Evolutionary conservation across 768 basidiomycete genomes (phyloP).

Genomic region (Crepidotus variabilis): DNA sequence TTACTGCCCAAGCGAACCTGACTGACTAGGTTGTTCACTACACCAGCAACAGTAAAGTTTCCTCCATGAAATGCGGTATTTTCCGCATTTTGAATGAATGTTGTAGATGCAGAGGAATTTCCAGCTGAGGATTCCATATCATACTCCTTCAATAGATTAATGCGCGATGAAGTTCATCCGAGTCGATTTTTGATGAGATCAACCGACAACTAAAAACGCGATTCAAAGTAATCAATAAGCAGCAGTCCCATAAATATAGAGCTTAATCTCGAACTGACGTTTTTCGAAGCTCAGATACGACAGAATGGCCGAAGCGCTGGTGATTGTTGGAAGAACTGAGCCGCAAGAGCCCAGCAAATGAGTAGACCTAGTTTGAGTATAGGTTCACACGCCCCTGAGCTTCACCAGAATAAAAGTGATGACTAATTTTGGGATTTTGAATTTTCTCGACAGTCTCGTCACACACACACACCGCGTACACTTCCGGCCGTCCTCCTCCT

Average conservation of each 20-base stretch:
- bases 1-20: background rate
- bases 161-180: background rate
- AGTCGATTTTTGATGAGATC: too few relatives aligned
- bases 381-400: constrained; percentile 11
- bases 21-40: background rate
- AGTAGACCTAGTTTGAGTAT: background rate
- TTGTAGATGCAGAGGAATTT: background rate
- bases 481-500: constrained; percentile 1
- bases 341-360: too few relatives aligned
- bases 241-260: too few relatives aligned
- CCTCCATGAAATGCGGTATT: background rate
- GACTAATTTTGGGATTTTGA: constrained; percentile 15
- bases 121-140: background rate
- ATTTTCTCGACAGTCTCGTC: constrained; percentile 1
- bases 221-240: too few relatives aligned
- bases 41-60: background rate
- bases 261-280: too few relatives aligned
- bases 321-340: background rate
- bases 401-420: constrained; percentile 2
- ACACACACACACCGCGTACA: background rate
- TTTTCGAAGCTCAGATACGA: too few relatives aligned
- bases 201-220: too few relatives aligned
- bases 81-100: background rate
- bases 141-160: background rate
- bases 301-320: too few relatives aligned